phyloP scores from a whole-genome alignment of 2,329 filamentous ascomycete species.

The Monosporascus sp. region DNA sequence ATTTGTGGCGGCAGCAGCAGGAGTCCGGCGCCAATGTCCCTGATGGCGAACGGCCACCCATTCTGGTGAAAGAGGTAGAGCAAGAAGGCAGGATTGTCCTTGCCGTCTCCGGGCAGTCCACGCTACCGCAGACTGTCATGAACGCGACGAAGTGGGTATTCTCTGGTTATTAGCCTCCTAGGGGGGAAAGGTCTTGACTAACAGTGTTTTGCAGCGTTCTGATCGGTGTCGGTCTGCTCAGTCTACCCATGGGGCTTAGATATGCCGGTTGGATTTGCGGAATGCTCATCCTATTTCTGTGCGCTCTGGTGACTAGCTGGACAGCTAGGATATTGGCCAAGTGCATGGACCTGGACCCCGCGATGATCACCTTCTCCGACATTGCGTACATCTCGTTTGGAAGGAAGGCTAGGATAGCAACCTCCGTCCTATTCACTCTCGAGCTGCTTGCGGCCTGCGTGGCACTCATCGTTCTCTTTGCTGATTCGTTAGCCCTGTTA shows the following conservation, averaged over 20 bases:
- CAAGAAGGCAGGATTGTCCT: slow-evolving; percentile 82
- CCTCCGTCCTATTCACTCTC: slow-evolving; percentile 80
- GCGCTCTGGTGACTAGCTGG: slow-evolving; percentile 74
- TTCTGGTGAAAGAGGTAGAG: slow-evolving; percentile 85
- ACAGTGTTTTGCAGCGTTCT: slow-evolving; percentile 50
- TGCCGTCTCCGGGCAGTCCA: slow-evolving; percentile 88
- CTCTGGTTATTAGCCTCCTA: neutral
- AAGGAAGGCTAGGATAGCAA: slow-evolving; percentile 71
- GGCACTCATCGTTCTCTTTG: slow-evolving; percentile 59
- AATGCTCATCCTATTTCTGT: slow-evolving; percentile 66
- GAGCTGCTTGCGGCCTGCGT: slow-evolving; percentile 87
- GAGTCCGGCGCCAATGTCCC: slow-evolving; percentile 41
- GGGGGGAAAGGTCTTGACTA: neutral
- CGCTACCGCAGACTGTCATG: slow-evolving; percentile 89
- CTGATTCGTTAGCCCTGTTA: slow-evolving; percentile 77
- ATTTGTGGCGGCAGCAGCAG: slow-evolving; percentile 51
- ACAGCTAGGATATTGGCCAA: slow-evolving; percentile 81
- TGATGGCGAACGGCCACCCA: slow-evolving; percentile 62
- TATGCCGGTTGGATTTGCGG: slow-evolving; percentile 88
- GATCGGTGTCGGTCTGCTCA: slow-evolving; percentile 85
- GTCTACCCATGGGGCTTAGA: slow-evolving; percentile 79
- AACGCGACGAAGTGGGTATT: slow-evolving; percentile 74
- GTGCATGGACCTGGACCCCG: slow-evolving; percentile 81
- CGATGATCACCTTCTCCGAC: slow-evolving; percentile 90
- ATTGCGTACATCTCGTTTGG: slow-evolving; percentile 90